Evolutionary conservation across 2,329 filamentous ascomycete species (phyloP), one percentile per base, ranked within the genome.

Genomic region (Clarireedia hainanense): DNA sequence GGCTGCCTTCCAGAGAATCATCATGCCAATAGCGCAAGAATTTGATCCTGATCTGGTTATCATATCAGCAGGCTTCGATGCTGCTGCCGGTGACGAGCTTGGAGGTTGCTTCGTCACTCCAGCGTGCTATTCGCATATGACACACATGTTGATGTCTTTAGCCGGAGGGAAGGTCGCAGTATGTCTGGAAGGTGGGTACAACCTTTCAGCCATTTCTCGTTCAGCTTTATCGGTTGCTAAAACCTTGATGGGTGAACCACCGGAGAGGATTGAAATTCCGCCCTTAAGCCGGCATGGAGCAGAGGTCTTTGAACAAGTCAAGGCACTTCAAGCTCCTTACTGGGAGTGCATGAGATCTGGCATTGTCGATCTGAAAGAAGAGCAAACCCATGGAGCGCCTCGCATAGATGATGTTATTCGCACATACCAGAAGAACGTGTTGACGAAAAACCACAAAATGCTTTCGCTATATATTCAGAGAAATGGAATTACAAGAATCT

Each of bases 71-170:
- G 94, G 94, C 0, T 99, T 99, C 64, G 94, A 99, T 70, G 94
- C 94, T 15, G 94, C 94, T 0, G 89, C 88, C 61, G 94, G 94
- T 12, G 94, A 99, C 70, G 86, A 94, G 67, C 80, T 99, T 1
- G 94, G 94, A 50, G 90, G 88, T 34, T 99, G 94, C 69, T 92
- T 90, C 67, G 94, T 99, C 5, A 87, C 91, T 1, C 94, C 94
- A 0, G 74, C 84, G 4, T 95, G 94, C 68, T 99, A 97, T 69
- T 89, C 91, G 14, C 92, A 99, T 68, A 97, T 99, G 94, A 97
- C 94, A 15, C 91, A 96, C 68, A 96, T 97, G 92, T 81, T 99
- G 48, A 97, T 96, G 91, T 91, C 89, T 2, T 77, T 99, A 20
- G 92, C 94, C 0, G 80, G 85, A 46, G 94, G 94, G 27, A 96